These are phyloP conservation scores for Pyricularia grisea DNA, from an alignment of 2,329 filamentous ascomycete genomes.

Conservation along the genomic window DNA sequence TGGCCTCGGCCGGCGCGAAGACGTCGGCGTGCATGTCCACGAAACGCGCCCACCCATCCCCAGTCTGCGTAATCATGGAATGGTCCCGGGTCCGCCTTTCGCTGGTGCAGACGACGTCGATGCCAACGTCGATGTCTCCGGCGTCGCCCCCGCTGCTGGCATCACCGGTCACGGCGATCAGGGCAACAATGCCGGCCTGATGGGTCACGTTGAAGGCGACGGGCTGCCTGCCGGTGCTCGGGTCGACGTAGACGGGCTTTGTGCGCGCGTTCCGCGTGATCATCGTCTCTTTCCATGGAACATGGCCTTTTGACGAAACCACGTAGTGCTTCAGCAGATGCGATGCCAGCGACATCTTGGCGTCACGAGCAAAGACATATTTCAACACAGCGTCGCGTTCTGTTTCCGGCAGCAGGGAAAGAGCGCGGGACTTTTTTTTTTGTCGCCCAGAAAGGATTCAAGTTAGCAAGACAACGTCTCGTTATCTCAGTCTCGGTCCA, in stretches of 20 bases:
- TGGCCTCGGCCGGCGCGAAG: slow-evolving; percentile 52
- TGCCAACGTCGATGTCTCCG: slow-evolving; percentile 43
- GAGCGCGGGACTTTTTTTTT: slow-evolving; percentile 28
- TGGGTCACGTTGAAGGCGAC: slow-evolving; percentile 70
- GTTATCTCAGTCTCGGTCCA: neutral
- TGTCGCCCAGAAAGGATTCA: neutral
- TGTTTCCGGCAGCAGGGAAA: slow-evolving; percentile 39
- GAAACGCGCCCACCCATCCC: slow-evolving; percentile 51
- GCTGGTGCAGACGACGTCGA: slow-evolving; percentile 67
- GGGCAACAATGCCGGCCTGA: slow-evolving; percentile 64
- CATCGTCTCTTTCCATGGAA: slow-evolving; percentile 51
- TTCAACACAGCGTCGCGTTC: slow-evolving; percentile 49
- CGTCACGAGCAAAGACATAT: slow-evolving; percentile 61
- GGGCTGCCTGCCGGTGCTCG: slow-evolving; percentile 33
- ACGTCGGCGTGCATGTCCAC: slow-evolving; percentile 66
- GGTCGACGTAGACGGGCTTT: slow-evolving; percentile 45
- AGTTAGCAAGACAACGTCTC: neutral
- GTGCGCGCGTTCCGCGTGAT: slow-evolving; percentile 45
- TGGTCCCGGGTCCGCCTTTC: slow-evolving; percentile 59
- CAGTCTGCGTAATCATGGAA: slow-evolving; percentile 38
- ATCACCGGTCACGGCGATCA: slow-evolving; percentile 46
- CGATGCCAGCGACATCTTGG: slow-evolving; percentile 65
- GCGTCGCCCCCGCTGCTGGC: slow-evolving; percentile 6
- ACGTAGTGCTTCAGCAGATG: slow-evolving; percentile 65
- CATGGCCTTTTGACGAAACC: slow-evolving; percentile 42